Evolutionary conservation across 192 early-diverging fungal genomes (phyloP), one percentile per base, ranked within the genome.

Genomic region (Backusella mclennaniae): DNA sequence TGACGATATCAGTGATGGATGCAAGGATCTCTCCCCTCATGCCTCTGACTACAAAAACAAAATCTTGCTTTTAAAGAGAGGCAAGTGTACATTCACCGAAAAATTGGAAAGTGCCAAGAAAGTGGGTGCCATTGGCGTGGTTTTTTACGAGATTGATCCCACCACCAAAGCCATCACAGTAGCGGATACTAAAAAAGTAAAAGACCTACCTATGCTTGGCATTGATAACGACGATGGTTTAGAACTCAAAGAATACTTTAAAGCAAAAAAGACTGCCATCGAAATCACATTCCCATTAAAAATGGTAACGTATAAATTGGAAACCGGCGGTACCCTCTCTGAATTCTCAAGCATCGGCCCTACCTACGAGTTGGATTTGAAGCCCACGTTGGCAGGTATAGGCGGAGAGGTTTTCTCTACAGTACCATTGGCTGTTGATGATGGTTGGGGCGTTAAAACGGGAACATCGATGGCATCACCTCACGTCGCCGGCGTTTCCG

Each of bases 321-420:
- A 63, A 29, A 63, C 56, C 26, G 92, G 87, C 26, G 89, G 89
- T 52, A 90, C 86, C 31, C 80, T 95, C 3, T 95, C 95, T 29
- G 66, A 73, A 31, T 95, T 93, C 75, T 93, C 93, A 14, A 91
- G 90, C 21, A 87, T 87, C 77, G 96, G 96, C 12, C 87, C 93
- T 0, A 89, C 88, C 44, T 85, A 86, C 38, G 89, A 94, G 70
- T 80, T 96, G 31, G 80, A 91, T 42, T 35, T 87, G 33, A 86
- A 86, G 73, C 87, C 86, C 36, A 82, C 87, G 38, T 23, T 90
- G 73, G 78, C 75, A 38, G 86, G 83, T 67, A 80, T 86, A 49
- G 89, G 89, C 69, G 86, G 86, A 15, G 74, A 76, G 41, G 84
- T 91, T 26, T 86, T 80, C 53, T 90, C 89, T 19, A 80, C 85